Evolutionary conservation across 805 yeast genomes (phyloP), one percentile per base, ranked within the genome.

Genomic region (Priceomyces haplophilus): DNA sequence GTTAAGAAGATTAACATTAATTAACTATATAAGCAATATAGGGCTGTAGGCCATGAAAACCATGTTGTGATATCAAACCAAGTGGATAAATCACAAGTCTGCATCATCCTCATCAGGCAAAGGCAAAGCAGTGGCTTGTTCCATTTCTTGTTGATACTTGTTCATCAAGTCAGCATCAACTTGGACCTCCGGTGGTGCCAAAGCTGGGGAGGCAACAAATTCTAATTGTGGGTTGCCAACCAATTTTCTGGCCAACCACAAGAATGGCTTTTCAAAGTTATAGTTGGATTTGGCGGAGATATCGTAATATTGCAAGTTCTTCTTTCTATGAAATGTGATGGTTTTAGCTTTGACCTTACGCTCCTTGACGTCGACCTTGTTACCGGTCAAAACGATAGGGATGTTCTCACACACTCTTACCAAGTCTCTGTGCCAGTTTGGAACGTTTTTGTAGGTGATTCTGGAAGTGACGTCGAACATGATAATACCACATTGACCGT

Each of bases 301-400:
- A 75, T 93, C 99, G 79, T 93, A 93, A 79, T 93, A 93, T 78
- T 93, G 99, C 72, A 93, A 81, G 80, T 93, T 93, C 84, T 93
- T 93, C 95, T 93, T 93, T 83, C 99, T 87, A 88, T 93, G 99
- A 97, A 93, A 93, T 58, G 99, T 93, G 79, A 93, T 93, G 67
- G 97, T 88, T 82, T 93, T 93, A 60, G 99, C 99, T 82, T 93
- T 93, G 65, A 93, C 99, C 78, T 93, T 93, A 76, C 99, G 87
- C 80, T 93, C 99, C 81, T 93, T 93, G 58, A 93, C 99, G 72
- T 93, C 99, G 60, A 93, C 99, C 78, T 93, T 93, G 86, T 93
- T 93, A 77, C 99, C 99, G 79, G 97, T 88, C 56, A 93, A 79
- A 49, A 93, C 99, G 62, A 93, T 93, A 62, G 99, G 99, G 61